Conservation (phyloP, 2,329 filamentous ascomycete genomes). For the Salinomyces thailandicus region DNA sequence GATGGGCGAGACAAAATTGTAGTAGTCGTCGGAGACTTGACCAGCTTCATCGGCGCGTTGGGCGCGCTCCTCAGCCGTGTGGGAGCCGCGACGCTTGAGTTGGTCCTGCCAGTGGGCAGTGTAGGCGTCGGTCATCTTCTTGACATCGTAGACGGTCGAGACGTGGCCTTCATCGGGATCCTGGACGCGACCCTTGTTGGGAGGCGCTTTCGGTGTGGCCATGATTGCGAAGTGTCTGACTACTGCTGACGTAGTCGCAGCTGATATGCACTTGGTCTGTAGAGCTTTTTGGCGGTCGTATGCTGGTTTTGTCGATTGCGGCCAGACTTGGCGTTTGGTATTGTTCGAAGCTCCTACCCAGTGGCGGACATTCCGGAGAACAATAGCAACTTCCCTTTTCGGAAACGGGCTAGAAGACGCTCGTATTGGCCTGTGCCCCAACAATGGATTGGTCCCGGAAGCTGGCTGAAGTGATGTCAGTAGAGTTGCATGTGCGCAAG, state of each 20-base stretch:
- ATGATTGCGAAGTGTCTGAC: no score
- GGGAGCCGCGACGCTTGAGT: background rate
- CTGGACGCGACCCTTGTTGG: background rate
- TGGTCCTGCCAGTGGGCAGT: background rate
- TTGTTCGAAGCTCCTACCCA: background rate
- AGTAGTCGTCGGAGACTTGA: conserved; percentile 47
- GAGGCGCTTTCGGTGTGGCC: no score
- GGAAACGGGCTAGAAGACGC: no score
- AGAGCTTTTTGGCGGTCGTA: no score
- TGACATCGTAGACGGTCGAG: background rate
- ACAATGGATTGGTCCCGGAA: no score
- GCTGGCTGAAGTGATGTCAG: no score
- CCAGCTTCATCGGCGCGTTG: background rate
- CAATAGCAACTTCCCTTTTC: background rate
- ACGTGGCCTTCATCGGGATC: background rate
- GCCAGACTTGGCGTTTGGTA: background rate
- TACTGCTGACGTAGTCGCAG: no score
- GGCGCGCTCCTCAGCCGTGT: background rate
- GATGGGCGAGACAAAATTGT: conserved; percentile 90
- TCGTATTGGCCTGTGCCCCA: no score
- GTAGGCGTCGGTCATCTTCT: background rate
- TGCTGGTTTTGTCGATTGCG: background rate
- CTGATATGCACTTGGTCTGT: no score
- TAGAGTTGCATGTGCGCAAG: no score
- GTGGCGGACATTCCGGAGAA: background rate